A percentile compares a stretch with the other conserved stretches of the same genome.
Evolutionary conservation across 1,284 basidiomycete species (phyloP).

Genomic region (Naganishia liquefaciens): DNA sequence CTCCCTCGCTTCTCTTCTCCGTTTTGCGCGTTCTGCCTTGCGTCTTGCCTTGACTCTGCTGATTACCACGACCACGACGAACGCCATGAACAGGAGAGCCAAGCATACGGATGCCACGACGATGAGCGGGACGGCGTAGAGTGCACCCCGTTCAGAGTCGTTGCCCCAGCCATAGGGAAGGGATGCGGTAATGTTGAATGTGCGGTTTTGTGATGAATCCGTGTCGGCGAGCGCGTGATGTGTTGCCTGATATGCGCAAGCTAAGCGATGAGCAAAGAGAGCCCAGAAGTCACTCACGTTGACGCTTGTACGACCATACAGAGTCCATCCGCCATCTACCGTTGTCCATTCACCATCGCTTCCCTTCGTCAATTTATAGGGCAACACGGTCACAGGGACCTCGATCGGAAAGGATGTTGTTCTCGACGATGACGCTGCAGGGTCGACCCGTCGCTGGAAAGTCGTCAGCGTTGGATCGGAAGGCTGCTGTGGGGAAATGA

Average conservation of each 20-base stretch:
- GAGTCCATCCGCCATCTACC: conserved; percentile 41
- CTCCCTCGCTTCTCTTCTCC: conserved; percentile 40
- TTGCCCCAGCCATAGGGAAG: conserved; percentile 43
- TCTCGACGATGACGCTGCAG: neutral
- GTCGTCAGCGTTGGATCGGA: conserved; percentile 8
- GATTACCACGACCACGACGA: conserved; percentile 46
- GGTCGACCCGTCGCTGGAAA: neutral
- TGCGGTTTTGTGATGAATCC: neutral
- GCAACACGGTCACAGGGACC: conserved; percentile 39
- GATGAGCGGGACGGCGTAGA: conserved; percentile 52
- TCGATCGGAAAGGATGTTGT: conserved; percentile 14
- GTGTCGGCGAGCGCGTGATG: conserved; percentile 15
- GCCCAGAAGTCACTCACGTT: neutral
- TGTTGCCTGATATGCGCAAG: neutral
- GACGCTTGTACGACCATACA: conserved; percentile 42
- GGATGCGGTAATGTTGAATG: conserved; percentile 20
- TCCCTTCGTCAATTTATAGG: conserved; percentile 41
- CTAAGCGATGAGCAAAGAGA: neutral
- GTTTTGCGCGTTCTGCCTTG: conserved; percentile 39
- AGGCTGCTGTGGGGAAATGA: conserved; percentile 1
- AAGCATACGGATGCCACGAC: conserved; percentile 49
- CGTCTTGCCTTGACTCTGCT: conserved; percentile 45
- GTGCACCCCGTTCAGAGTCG: conserved; percentile 41
- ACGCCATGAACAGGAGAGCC: conserved; percentile 45
- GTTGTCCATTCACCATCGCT: conserved; percentile 42